Evolutionary conservation across 2,329 filamentous ascomycete genomes (phyloP).

Genomic region (Zopfia rhizophila): DNA sequence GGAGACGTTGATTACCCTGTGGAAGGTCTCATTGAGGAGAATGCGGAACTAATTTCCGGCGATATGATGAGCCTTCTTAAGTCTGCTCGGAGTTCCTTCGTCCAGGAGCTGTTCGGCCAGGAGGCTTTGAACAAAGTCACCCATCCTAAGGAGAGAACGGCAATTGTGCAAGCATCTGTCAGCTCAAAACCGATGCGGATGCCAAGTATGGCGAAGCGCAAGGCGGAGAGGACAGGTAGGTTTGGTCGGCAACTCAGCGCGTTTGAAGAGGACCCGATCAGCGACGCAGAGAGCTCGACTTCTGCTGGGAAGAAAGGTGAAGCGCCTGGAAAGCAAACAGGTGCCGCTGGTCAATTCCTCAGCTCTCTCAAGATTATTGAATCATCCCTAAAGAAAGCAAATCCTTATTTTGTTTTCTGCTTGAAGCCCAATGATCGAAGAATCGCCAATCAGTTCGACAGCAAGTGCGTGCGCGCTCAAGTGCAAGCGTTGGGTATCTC

Average conservation of each 20-base stretch:
- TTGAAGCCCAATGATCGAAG: conserved; percentile 96
- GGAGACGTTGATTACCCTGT: conserved; percentile 96
- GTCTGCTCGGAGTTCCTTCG: conserved; percentile 86
- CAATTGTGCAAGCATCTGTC: conserved; percentile 95
- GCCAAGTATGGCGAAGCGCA: conserved; percentile 90
- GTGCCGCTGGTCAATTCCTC: conserved; percentile 92
- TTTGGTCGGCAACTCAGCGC: conserved; percentile 53
- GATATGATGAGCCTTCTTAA: conserved; percentile 95
- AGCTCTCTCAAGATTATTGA: conserved; percentile 90
- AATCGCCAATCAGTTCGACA: conserved; percentile 98
- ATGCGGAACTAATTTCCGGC: conserved; percentile 93
- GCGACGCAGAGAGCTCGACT: conserved; percentile 51
- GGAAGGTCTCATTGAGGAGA: conserved; percentile 89
- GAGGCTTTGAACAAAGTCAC: conserved; percentile 90
- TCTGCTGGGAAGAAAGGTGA: conserved; percentile 53
- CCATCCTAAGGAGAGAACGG: conserved; percentile 89
- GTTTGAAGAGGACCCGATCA: conserved; percentile 61
- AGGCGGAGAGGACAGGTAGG: conserved; percentile 66
- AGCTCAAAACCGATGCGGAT: conserved; percentile 94
- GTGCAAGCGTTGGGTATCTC: conserved; percentile 96
- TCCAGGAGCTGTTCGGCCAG: conserved; percentile 92
- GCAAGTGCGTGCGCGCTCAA: conserved; percentile 95
- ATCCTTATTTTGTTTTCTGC: conserved; percentile 96
- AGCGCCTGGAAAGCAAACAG: conserved; percentile 70
- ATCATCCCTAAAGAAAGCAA: conserved; percentile 86